phyloP scores from a whole-genome alignment of 179 eudicot genomes.

The Corrigiola litoralis region DNA sequence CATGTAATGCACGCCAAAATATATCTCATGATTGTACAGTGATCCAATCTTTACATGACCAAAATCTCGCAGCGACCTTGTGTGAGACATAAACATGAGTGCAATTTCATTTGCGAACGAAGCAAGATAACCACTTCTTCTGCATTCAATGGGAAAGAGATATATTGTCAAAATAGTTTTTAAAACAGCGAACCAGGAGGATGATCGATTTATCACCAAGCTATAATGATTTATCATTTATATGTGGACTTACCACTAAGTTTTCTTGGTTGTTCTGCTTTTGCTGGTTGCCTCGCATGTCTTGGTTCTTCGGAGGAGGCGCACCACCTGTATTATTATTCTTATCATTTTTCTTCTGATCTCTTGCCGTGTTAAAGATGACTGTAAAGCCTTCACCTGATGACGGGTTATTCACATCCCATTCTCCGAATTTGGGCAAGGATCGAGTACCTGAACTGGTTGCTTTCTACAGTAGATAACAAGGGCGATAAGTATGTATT shows the following conservation, averaged over 20 bases:
- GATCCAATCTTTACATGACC: neutral
- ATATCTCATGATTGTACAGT: neutral
- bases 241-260: neutral
- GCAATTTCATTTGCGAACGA: conserved; percentile 2
- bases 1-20: neutral
- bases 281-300: neutral
- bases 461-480: conserved; percentile 23
- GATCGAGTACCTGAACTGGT: conserved; percentile 12
- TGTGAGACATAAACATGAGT: neutral
- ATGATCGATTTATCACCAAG: no score
- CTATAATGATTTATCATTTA: no score
- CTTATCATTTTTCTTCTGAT: conserved; percentile 33
- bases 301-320: neutral
- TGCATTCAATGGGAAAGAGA: neutral
- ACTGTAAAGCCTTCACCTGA: conserved; percentile 46
- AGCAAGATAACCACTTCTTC: conserved; percentile 34
- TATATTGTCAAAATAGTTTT: neutral
- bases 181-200: no score
- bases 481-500: no score
- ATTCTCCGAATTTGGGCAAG: conserved; percentile 58
- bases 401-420: conserved; percentile 54
- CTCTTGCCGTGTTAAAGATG: conserved; percentile 49
- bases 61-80: neutral
- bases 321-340: neutral
- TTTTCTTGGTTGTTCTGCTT: neutral